Evolutionary conservation across 2,329 filamentous ascomycete genomes (phyloP), one percentile per base, ranked within the genome.

Genomic region (Scedosporium minutisporum): DNA sequence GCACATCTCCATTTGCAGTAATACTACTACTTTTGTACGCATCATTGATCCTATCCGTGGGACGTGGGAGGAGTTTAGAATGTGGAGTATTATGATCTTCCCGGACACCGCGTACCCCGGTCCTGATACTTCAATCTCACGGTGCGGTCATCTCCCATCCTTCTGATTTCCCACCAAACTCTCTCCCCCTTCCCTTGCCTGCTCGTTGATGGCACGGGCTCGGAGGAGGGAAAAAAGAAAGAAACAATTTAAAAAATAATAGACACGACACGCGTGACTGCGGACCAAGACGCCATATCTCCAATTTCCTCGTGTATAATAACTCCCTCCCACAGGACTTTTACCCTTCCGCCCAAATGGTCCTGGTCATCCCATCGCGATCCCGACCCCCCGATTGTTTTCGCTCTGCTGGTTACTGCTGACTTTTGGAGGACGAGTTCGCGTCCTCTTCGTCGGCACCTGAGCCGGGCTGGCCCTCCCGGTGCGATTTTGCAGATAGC

Each of bases 51-150:
- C 10, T 38, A 38, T 38, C 33, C 33, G 33, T 38, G 33, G 33
- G 33, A 38, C 33, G 33, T 38, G 33, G 33, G 33, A 38, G 33
- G 33, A 38, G 33, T 38, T 38, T 38, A 38, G 33, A 38, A 12
- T 38, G 44, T 48, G 44, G 44, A 48, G 44, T 48, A 48, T 55
- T 48, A 48, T 55, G 51, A 55, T 55, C 51, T 55, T 55, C 51
- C 51, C 51, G 51, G 51, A 25, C 51, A 55, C 51, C 51, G 51
- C 51, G 51, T 55, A 55, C 51, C 51, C 51, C n/a, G 51, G 51
- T 55, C 51, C 51, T 23, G 23, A 23, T 55, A 55, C 51, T 55
- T 55, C 51, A 55, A 25, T 55, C 51, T 55, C 51, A 9, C 23
- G 51, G 51, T 23, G 23, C n/a, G 12, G 23, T 23, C 51, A 27